Evolutionary conservation across 179 eudicot genomes (phyloP).

Genomic region (Nepenthes alata): DNA sequence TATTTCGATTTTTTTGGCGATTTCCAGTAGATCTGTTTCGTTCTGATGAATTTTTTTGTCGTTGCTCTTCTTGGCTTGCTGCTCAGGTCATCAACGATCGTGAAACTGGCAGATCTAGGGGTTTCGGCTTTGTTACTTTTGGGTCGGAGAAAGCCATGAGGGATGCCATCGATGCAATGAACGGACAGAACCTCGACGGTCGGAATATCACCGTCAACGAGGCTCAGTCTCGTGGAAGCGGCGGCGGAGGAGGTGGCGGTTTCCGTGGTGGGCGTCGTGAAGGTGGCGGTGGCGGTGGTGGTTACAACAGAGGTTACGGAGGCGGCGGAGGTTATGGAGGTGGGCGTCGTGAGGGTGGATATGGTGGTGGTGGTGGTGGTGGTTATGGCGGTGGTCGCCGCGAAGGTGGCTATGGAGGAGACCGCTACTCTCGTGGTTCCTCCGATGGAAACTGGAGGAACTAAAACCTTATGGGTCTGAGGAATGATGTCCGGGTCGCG

Average conservation of each 20-base stretch:
- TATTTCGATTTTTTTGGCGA: background rate
- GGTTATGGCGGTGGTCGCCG: constrained; percentile 6
- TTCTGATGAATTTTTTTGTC: constrained; percentile 10
- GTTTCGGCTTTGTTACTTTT: constrained; percentile 87
- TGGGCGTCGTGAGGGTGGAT: constrained; percentile 19
- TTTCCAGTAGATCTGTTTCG: background rate
- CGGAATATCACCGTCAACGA: constrained; percentile 86
- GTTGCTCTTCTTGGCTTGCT: background rate
- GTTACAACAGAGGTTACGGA: constrained; percentile 11
- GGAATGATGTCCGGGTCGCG: too few species aligned
- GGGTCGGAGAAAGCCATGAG: constrained; percentile 41
- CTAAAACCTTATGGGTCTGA: background rate
- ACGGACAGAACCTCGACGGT: constrained; percentile 71
- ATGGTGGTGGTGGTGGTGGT: constrained; percentile 8
- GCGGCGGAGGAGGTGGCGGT: constrained; percentile 49
- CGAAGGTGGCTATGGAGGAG: constrained; percentile 6
- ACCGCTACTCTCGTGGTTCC: constrained; percentile 17
- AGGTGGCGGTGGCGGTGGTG: constrained; percentile 24
- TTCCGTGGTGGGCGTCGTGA: constrained; percentile 23
- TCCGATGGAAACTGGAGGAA: constrained; percentile 8
- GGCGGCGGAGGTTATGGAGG: constrained; percentile 18
- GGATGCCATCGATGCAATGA: constrained; percentile 65
- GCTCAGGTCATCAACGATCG: constrained; percentile 70
- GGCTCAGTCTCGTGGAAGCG: constrained; percentile 75
- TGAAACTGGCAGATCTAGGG: constrained; percentile 84